Conservation (phyloP, 2,329 filamentous ascomycete species). For the Iodosphaeria phyllophila region DNA sequence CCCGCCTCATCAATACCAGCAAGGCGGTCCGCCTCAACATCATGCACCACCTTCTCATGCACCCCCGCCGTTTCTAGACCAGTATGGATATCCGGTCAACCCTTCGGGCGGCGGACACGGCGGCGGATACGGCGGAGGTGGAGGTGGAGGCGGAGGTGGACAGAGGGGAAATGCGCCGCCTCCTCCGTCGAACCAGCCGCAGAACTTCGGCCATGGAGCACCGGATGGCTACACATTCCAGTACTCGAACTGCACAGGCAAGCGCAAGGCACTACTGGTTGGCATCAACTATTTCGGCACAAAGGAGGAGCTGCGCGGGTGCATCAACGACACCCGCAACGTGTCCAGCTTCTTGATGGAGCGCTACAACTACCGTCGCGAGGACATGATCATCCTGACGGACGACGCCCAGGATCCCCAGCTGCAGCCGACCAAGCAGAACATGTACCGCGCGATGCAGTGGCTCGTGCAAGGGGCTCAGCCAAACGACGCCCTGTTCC, state of each 20-base stretch:
- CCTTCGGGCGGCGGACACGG: slow-evolving; percentile 3
- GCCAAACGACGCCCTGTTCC: slow-evolving; percentile 60
- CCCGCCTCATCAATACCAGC: slow-evolving; percentile 2
- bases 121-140: slow-evolving; percentile 13
- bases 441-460: slow-evolving; percentile 56
- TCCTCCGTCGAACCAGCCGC: slow-evolving; percentile 28
- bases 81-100: slow-evolving; percentile 25
- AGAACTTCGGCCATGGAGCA: slow-evolving; percentile 48
- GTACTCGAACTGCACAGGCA: slow-evolving; percentile 57
- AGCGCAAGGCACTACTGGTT: slow-evolving; percentile 55
- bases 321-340: slow-evolving; percentile 69
- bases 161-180: slow-evolving; percentile 6
- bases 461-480: slow-evolving; percentile 56
- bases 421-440: slow-evolving; percentile 55
- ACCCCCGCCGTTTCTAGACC: slow-evolving; percentile 23
- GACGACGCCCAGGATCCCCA: slow-evolving; percentile 55
- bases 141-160: slow-evolving; percentile 11
- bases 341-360: slow-evolving; percentile 53
- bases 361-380: slow-evolving; percentile 50
- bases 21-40: slow-evolving; percentile 5
- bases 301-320: slow-evolving; percentile 51
- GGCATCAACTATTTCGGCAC: slow-evolving; percentile 70
- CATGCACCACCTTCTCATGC: slow-evolving; percentile 13
- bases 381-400: slow-evolving; percentile 66
- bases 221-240: slow-evolving; percentile 53